A percentile compares a stretch with the other conserved stretches of the same genome.
Evolutionary conservation across 164 flowering plant species (phyloP).

Genomic region (Vitis rupestris): DNA sequence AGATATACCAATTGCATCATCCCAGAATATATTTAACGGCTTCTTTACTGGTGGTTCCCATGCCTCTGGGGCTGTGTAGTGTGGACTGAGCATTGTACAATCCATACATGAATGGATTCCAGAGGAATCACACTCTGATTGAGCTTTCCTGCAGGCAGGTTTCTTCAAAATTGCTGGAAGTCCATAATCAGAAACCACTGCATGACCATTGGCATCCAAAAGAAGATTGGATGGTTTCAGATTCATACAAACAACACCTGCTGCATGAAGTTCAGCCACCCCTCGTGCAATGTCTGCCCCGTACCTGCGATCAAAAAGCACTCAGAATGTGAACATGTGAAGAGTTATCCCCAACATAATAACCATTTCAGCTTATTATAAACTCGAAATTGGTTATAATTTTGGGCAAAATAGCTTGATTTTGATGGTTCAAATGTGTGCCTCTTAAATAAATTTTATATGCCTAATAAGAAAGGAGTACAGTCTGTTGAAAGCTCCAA

Average conservation of each 20-base stretch:
- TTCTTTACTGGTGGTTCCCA: conserved; percentile 98
- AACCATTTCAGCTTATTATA: not conserved
- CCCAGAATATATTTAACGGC: conserved; percentile 87
- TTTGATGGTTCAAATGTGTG: too few relatives aligned
- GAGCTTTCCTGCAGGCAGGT: conserved; percentile 77
- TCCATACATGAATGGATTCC: conserved; percentile 93
- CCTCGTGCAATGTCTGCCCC: conserved; percentile 99
- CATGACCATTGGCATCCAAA: conserved; percentile 82
- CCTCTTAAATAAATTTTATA: too few relatives aligned
- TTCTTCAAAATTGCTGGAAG: conserved; percentile 88
- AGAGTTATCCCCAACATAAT: not conserved
- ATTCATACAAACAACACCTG: conserved; percentile 96
- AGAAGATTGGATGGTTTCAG: conserved; percentile 97
- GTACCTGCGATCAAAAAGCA: conserved; percentile 53
- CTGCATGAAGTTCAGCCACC: conserved; percentile 98
- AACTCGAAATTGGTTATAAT: not conserved
- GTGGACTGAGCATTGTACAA: conserved; percentile 91
- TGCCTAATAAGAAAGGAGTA: too few relatives aligned
- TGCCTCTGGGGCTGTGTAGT: conserved; percentile 97
- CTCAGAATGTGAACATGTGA: conserved; percentile 10
- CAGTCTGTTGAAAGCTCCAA: too few relatives aligned
- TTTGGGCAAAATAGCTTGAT: not conserved
- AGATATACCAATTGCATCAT: conserved; percentile 91
- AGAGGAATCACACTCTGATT: conserved; percentile 64
- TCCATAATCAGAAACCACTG: conserved; percentile 97